phyloP scores from a whole-genome alignment of 345 rosid genomes.

The Salix koriyanagi region DNA sequence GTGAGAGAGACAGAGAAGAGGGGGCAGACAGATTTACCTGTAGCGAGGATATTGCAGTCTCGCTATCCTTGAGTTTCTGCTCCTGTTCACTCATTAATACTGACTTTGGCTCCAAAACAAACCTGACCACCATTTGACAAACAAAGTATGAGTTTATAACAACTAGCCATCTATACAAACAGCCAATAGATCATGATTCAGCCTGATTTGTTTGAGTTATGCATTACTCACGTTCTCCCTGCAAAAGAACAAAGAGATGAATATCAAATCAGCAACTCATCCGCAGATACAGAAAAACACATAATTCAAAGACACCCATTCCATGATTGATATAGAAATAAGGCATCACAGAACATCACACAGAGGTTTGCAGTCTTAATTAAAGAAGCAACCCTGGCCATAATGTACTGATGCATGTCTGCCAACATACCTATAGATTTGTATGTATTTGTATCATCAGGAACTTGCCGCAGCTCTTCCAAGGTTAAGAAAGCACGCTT shows the following conservation, averaged over 20 bases:
- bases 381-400: background rate
- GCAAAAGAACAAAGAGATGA: constrained; percentile 36
- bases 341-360: background rate
- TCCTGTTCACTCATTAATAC: constrained; percentile 69
- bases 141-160: constrained; percentile 19
- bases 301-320: background rate
- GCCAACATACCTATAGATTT: constrained; percentile 61
- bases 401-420: background rate
- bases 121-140: constrained; percentile 47
- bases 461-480: constrained; percentile 76
- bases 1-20: background rate
- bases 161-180: constrained; percentile 8
- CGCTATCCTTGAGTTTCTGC: constrained; percentile 79
- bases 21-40: constrained; percentile 38
- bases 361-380: background rate
- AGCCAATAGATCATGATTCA: constrained; percentile 2
- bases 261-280: background rate
- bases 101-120: constrained; percentile 74
- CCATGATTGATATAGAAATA: background rate
- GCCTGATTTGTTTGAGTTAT: constrained; percentile 4
- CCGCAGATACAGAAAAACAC: background rate
- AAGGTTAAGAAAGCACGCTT: constrained; percentile 89
- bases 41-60: constrained; percentile 67
- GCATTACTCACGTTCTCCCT: constrained; percentile 89
- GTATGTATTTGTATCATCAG: constrained; percentile 78